Conservation (phyloP, 345 rosid genomes). For the Nasturtium officinale region DNA sequence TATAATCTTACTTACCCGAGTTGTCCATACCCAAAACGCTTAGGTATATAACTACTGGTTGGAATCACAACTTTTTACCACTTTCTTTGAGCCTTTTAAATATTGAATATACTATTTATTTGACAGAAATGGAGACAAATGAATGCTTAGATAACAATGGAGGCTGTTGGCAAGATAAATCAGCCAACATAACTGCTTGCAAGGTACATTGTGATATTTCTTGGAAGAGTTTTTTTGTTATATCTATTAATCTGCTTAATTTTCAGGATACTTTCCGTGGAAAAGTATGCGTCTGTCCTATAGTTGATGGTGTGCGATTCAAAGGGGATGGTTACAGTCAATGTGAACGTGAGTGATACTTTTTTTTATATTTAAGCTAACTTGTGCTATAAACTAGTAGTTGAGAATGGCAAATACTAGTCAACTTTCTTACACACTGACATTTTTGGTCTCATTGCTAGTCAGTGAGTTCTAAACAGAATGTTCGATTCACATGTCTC, state of each 20-base stretch:
- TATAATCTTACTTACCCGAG: slow-evolving; percentile 28
- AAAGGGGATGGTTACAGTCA: slow-evolving; percentile 95
- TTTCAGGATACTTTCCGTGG: slow-evolving; percentile 97
- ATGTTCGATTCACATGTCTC: neutral
- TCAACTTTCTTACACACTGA: neutral
- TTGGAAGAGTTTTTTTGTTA: neutral
- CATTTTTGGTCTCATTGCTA: neutral
- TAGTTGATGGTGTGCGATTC: slow-evolving; percentile 91
- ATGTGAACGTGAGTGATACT: slow-evolving; percentile 71
- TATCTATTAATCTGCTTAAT: slow-evolving; percentile 9
- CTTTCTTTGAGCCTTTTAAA: neutral
- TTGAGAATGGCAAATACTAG: neutral
- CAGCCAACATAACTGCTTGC: slow-evolving; percentile 89
- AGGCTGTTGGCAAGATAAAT: slow-evolving; percentile 91
- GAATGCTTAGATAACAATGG: slow-evolving; percentile 94
- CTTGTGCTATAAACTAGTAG: neutral
- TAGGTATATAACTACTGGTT: no score
- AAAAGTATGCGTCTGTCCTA: slow-evolving; percentile 87
- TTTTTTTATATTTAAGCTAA: neutral
- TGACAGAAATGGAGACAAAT: slow-evolving; percentile 90
- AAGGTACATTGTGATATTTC: slow-evolving; percentile 54
- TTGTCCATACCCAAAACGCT: neutral
- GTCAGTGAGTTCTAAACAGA: neutral
- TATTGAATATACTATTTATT: neutral
- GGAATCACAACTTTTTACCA: neutral